Base-by-base conservation (phyloP, 257 asterid genomes). In the Cynanchum wilfordii region DNA sequence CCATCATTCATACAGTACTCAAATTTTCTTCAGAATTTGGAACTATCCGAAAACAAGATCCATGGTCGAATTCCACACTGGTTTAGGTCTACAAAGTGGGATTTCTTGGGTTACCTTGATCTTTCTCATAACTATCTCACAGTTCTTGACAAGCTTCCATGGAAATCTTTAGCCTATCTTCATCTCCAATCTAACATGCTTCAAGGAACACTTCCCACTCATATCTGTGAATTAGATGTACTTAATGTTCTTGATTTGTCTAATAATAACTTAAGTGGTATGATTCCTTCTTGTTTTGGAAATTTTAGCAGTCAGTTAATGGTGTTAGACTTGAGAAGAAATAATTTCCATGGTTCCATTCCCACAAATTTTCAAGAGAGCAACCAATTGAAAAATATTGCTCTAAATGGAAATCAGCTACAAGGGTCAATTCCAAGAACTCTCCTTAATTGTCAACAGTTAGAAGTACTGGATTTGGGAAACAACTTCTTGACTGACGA, bases 401-500 rank as follows among this genome's bases (percentile, higher is more conserved):
- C 67, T 44, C 25, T 77, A 66, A 40, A 22, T 9, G 47, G 68
- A 40, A 81, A 81, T 58, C 56, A 20, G n/a, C 16, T 81, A 30
- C 42, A 56, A 13, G 74, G 78, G 17, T 2, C 49, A 60, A n/a
- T 79, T 20, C 78, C 77, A 0, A 16, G 2, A 57, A 69, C 84
- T 15, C 42, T 80, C 13, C 70, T 38, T 30, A 76, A 76, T 38
- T 82, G 84, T 19, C 58, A 11, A 51, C 8, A 4, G 24, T 58
- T 81, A 10, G 62, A 71, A 63, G 71, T 67, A 47, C 42, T 81
- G 7, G 74, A 81, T 69, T 36, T 78, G 17, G 73, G 73, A n/a
- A 64, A 76, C 52, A 85, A 85, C 58, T n/a, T 66, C n/a, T 51
- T 85, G 30, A 70, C 25, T 44, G 84, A 49, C 30, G 2, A 10